phyloP scores from a whole-genome alignment of 73 alveolate genomes.

The Symbiodinium pilosum region DNA sequence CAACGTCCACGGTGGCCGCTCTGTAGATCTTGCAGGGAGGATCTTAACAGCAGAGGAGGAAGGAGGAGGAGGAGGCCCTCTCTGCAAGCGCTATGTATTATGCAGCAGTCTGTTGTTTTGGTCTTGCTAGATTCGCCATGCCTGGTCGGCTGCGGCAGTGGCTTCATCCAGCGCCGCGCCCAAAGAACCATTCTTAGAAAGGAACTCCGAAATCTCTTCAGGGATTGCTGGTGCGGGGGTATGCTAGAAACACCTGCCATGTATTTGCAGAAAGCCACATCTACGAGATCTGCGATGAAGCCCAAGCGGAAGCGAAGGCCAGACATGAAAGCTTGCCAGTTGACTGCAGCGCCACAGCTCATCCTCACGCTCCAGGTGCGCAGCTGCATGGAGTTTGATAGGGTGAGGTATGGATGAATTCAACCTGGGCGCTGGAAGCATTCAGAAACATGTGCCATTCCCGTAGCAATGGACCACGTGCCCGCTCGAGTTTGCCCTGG shows the following conservation, averaged over 20 bases:
- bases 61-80: no score
- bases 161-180: constrained; percentile 72
- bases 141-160: constrained; percentile 30
- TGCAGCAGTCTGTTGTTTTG: neutral
- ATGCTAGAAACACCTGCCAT: neutral
- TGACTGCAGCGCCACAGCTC: constrained; percentile 46
- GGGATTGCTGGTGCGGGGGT: neutral
- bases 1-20: constrained; percentile 61
- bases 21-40: constrained; percentile 29
- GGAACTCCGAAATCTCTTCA: neutral
- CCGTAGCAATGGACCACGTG: neutral
- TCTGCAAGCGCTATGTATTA: neutral
- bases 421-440: constrained; percentile 48
- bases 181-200: constrained; percentile 10
- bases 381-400: no score
- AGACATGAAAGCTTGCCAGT: neutral
- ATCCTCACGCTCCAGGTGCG: constrained; percentile 18
- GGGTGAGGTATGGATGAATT: neutral
- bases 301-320: constrained; percentile 16
- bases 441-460: constrained; percentile 37
- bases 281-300: constrained; percentile 47
- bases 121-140: neutral
- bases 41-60: no score
- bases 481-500: neutral
- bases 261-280: neutral